A percentile compares a stretch with the other conserved stretches of the same genome.
These are phyloP conservation scores for Euphorbia lathyris DNA, from an alignment of 345 rosid species.

Conservation along the genomic window DNA sequence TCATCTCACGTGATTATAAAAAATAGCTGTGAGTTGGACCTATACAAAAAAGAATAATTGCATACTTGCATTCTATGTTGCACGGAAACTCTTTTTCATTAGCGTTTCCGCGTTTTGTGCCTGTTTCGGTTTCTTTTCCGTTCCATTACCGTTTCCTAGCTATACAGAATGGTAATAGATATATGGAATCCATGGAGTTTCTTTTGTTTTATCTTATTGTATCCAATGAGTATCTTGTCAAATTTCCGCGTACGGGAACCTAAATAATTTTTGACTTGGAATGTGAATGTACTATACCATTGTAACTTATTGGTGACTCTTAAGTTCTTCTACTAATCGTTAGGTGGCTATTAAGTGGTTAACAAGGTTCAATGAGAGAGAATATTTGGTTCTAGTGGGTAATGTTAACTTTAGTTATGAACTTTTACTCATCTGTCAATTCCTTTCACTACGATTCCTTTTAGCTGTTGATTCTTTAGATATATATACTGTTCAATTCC, in stretches of 20 bases:
- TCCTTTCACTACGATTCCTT: neutral
- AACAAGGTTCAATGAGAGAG: neutral
- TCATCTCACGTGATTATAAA: neutral
- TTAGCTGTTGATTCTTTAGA: neutral
- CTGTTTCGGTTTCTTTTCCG: too few relatives aligned
- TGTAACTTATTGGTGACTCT: neutral
- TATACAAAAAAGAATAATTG: neutral
- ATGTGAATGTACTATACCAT: neutral
- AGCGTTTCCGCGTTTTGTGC: too few relatives aligned
- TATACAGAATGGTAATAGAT: neutral
- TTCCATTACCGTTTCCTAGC: too few relatives aligned
- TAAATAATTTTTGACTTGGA: neutral
- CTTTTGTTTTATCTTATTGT: neutral
- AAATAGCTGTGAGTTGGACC: neutral
- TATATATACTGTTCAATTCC: neutral
- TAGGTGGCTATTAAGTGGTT: neutral
- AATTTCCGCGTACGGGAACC: neutral
- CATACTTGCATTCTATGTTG: neutral
- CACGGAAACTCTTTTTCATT: too few relatives aligned
- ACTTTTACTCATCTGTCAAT: too few relatives aligned
- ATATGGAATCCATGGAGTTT: neutral
- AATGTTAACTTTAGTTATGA: neutral
- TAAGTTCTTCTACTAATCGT: neutral
- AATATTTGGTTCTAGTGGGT: neutral
- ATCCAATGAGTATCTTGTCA: neutral